These are phyloP conservation scores for Akebia trifoliata DNA, from an alignment of 164 flowering plant species.

Conservation along the genomic window DNA sequence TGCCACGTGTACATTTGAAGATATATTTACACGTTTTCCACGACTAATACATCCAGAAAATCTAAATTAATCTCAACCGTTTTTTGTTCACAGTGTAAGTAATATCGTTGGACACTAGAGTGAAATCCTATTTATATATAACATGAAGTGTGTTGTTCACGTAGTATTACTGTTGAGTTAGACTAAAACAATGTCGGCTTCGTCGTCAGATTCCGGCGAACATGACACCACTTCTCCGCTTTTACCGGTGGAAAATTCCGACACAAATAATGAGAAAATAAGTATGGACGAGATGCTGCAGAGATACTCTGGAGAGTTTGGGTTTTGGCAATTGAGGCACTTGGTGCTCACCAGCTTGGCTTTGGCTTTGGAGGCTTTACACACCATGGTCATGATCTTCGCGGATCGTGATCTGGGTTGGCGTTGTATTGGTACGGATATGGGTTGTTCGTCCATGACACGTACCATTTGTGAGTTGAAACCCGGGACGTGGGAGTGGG, in stretches of 20 bases:
- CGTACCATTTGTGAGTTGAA: slow-evolving; percentile 42
- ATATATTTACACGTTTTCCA: no score
- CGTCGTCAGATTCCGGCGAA: slow-evolving; percentile 7
- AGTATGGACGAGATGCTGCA: slow-evolving; percentile 74
- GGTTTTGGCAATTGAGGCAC: slow-evolving; percentile 75
- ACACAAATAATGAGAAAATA: slow-evolving; percentile 26
- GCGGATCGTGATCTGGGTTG: slow-evolving; percentile 82
- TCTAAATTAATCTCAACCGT: no score
- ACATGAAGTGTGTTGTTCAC: no score
- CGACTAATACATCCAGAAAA: no score
- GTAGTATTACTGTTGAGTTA: no score
- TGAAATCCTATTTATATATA: no score
- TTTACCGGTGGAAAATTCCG: neutral
- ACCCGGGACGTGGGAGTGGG: slow-evolving; percentile 84
- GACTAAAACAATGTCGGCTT: slow-evolving; percentile 5
- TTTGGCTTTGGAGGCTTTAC: slow-evolving; percentile 88
- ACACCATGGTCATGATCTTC: slow-evolving; percentile 97
- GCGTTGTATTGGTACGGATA: slow-evolving; percentile 29
- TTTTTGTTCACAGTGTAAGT: no score
- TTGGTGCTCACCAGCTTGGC: slow-evolving; percentile 74
- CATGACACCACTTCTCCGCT: slow-evolving; percentile 16
- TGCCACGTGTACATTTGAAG: no score
- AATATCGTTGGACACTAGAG: no score
- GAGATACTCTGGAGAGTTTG: slow-evolving; percentile 75
- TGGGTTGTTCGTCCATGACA: slow-evolving; percentile 18